These are phyloP conservation scores for Xylaria scruposa DNA, from an alignment of 495 filamentous ascomycete genomes.

Conservation along the genomic window DNA sequence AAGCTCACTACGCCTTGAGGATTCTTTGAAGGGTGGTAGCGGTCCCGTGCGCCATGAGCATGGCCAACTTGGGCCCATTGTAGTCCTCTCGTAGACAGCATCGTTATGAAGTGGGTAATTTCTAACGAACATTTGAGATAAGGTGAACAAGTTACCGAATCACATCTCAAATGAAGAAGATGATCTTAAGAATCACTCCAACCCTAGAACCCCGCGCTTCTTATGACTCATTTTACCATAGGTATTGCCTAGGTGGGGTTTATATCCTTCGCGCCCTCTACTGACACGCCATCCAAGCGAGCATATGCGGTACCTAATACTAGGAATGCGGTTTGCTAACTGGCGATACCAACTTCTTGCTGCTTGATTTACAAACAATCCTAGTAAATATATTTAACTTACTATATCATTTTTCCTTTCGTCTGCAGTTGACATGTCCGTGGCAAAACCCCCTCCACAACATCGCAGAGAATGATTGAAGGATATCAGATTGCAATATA, in stretches of 20 bases:
- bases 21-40: constrained; percentile 33
- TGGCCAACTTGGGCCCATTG: constrained; percentile 31
- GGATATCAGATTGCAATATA: too few relatives aligned
- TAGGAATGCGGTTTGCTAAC: too few relatives aligned
- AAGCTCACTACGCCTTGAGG: constrained; percentile 35
- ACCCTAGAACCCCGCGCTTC: neutral
- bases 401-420: too few relatives aligned
- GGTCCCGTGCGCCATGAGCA: constrained; percentile 29
- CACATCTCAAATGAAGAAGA: neutral
- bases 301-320: too few relatives aligned
- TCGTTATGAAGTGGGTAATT: neutral
- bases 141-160: neutral
- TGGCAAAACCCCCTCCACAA: too few relatives aligned
- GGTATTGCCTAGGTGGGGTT: neutral
- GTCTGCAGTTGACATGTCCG: too few relatives aligned
- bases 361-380: too few relatives aligned
- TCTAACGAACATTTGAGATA: neutral
- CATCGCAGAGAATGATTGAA: too few relatives aligned
- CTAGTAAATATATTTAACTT: too few relatives aligned
- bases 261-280: neutral
- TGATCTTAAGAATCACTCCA: neutral
- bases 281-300: too few relatives aligned
- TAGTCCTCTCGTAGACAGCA: neutral
- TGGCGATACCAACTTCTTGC: too few relatives aligned
- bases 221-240: neutral